These are phyloP conservation scores for Neoarthrinium moseri DNA, from an alignment of 2,329 filamentous ascomycete species.

Conservation along the genomic window DNA sequence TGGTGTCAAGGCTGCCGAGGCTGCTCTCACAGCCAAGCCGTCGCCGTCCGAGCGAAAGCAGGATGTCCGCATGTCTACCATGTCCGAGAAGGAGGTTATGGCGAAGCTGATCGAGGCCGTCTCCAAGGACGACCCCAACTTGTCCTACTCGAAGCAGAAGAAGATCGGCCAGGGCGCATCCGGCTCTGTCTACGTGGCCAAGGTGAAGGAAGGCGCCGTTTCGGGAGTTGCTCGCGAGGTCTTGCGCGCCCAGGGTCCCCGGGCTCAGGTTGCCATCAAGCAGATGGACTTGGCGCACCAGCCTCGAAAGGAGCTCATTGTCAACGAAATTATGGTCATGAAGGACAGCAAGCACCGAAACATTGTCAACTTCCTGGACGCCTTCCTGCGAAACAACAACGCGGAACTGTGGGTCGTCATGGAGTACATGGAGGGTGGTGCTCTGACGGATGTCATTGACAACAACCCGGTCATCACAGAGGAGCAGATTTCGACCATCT, in stretches of 20 bases:
- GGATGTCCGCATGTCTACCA: slow-evolving; percentile 96
- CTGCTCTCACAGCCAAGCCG: slow-evolving; percentile 82
- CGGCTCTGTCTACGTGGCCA: slow-evolving; percentile 95
- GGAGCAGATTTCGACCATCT: slow-evolving; percentile 97
- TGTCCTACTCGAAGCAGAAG: slow-evolving; percentile 98
- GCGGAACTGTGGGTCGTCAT: slow-evolving; percentile 99
- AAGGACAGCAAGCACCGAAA: slow-evolving; percentile 98
- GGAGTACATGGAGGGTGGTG: slow-evolving; percentile 99
- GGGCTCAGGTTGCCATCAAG: slow-evolving; percentile 95
- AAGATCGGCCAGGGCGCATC: slow-evolving; percentile 99
- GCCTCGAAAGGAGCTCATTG: slow-evolving; percentile 95
- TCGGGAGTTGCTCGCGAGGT: slow-evolving; percentile 78
- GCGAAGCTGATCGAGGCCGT: slow-evolving; percentile 90
- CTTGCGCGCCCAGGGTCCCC: slow-evolving; percentile 73
- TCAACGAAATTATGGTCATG: slow-evolving; percentile 99
- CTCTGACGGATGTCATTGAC: slow-evolving; percentile 96
- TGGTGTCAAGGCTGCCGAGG: slow-evolving; percentile 84
- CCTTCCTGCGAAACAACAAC: slow-evolving; percentile 92
- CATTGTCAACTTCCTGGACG: slow-evolving; percentile 98
- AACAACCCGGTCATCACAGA: slow-evolving; percentile 94
- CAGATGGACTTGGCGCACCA: slow-evolving; percentile 99
- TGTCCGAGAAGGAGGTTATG: slow-evolving; percentile 98
- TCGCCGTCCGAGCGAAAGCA: slow-evolving; percentile 72
- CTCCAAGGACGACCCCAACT: slow-evolving; percentile 89
- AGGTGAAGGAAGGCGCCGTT: slow-evolving; percentile 84